A percentile compares a stretch with the other conserved stretches of the same genome.
Conservation (phyloP, 2,329 filamentous ascomycete species). For the Leptographium procerum region DNA sequence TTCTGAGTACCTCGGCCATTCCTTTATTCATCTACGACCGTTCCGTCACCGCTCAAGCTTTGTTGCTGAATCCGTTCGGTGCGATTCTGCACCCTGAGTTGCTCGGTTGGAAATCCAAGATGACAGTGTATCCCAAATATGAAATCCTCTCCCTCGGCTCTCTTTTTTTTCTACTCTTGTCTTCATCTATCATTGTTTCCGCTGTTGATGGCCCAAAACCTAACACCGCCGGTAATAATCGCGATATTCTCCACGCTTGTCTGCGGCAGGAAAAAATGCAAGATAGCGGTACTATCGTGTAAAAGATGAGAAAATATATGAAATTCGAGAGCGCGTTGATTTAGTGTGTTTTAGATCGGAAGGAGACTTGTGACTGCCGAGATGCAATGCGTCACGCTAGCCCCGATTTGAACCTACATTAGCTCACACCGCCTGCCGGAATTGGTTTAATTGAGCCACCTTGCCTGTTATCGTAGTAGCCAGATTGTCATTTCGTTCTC, state of each 20-base stretch:
- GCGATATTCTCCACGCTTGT: neutral
- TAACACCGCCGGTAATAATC: neutral
- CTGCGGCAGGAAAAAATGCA: neutral
- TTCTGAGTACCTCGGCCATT: neutral
- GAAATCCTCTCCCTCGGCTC: neutral
- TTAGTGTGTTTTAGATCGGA: neutral
- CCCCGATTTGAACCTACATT: too few species aligned
- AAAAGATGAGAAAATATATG: constrained; percentile 1
- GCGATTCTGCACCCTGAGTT: neutral
- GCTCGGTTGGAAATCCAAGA: neutral
- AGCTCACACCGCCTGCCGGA: constrained; percentile 9
- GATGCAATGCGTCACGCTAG: neutral
- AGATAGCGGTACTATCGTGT: neutral
- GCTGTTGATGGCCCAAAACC: neutral
- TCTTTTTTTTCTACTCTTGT: neutral
- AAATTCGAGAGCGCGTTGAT: neutral
- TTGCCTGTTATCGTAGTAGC: neutral
- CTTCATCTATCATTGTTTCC: neutral
- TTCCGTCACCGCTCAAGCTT: neutral
- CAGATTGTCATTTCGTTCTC: neutral
- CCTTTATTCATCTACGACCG: neutral
- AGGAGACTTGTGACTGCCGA: neutral
- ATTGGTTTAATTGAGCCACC: neutral
- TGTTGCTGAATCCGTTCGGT: neutral
- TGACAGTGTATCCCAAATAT: neutral